These are phyloP conservation scores for Apophysomyces sp. DNA, from an alignment of 371 early-diverging fungal species.

Conservation along the genomic window DNA sequence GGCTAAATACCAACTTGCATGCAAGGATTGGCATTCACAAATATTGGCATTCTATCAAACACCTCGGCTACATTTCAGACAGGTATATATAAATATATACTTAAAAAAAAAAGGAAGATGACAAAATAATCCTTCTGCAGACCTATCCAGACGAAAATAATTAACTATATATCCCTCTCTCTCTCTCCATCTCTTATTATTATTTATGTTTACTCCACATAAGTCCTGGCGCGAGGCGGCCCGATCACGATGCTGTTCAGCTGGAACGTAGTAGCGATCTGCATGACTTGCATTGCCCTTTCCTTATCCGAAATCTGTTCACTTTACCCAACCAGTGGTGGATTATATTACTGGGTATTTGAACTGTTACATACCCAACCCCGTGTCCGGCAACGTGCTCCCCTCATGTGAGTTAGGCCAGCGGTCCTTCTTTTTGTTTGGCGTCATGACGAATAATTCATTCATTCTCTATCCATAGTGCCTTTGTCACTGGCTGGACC, in stretches of 20 bases:
- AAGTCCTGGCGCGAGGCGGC: constrained; percentile 42
- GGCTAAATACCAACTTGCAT: neutral
- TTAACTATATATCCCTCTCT: too few species aligned
- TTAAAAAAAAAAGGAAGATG: too few species aligned
- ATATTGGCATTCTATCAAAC: constrained; percentile 45
- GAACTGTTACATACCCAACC: constrained; percentile 27
- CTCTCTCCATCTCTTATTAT: too few species aligned
- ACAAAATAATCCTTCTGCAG: too few species aligned
- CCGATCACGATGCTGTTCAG: constrained; percentile 39
- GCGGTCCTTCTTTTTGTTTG: neutral
- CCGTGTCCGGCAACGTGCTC: constrained; percentile 15
- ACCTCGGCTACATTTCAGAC: constrained; percentile 48
- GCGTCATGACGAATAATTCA: neutral
- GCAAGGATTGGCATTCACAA: constrained; percentile 43
- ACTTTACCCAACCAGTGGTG: constrained; percentile 68
- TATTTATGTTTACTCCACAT: too few species aligned
- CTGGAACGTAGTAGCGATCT: constrained; percentile 65
- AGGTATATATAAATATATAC: constrained; percentile 21
- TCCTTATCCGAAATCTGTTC: constrained; percentile 76
- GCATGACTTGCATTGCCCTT: constrained; percentile 62
- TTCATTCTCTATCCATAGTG: constrained; percentile 19
- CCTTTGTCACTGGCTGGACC: constrained; percentile 48
- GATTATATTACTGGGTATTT: constrained; percentile 64
- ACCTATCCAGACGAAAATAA: neutral
- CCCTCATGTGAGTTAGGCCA: constrained; percentile 30